Evolutionary conservation across 2,329 filamentous ascomycete genomes (phyloP).

Genomic region (Sporothrix globosa): DNA sequence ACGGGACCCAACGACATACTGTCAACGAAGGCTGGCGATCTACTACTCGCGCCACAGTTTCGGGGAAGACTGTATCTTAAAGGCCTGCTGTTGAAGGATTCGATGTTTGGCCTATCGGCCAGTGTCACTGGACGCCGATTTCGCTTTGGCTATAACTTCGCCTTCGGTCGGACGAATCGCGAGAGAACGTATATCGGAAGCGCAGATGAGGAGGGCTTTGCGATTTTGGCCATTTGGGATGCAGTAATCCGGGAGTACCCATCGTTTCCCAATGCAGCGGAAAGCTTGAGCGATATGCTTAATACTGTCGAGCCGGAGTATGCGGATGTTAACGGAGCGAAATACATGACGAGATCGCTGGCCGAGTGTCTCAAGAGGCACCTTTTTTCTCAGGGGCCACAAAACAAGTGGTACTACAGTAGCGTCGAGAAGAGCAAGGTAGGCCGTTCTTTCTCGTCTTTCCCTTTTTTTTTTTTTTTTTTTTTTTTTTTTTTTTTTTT

Average conservation of each 20-base stretch:
- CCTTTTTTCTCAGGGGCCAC: neutral
- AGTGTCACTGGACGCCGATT: neutral
- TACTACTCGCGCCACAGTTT: neutral
- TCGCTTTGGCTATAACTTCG: constrained; percentile 3
- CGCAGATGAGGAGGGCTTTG: neutral
- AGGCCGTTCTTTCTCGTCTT: too few relatives aligned
- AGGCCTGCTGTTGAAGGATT: neutral
- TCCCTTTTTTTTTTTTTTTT: too few relatives aligned
- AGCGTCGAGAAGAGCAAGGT: neutral
- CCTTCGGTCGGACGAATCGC: neutral
- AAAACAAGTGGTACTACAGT: neutral
- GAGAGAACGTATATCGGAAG: neutral
- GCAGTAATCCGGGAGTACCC: neutral
- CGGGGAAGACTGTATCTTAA: neutral
- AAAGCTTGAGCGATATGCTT: neutral
- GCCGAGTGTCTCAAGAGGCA: neutral
- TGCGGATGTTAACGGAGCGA: neutral
- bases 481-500: too few relatives aligned
- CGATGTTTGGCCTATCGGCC: neutral
- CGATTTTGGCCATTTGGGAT: neutral
- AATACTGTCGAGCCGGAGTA: neutral
- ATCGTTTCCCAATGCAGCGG: neutral
- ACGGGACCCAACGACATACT: neutral
- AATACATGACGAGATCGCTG: neutral
- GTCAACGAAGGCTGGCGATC: neutral